phyloP scores from a whole-genome alignment of 768 basidiomycete genomes.

The Postia placenta region DNA sequence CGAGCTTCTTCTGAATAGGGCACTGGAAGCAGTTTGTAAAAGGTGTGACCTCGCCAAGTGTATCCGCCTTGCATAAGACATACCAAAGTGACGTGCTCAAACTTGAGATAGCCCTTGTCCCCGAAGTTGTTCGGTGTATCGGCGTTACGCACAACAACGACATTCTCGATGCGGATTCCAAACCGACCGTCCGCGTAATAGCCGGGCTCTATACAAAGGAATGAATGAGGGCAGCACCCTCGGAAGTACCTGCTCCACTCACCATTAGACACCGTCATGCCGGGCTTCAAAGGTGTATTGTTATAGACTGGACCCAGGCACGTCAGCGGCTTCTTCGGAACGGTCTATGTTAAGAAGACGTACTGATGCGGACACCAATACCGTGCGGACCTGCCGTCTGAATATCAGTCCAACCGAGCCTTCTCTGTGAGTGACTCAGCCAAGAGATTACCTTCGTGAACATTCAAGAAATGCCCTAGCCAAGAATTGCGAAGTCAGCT shows the following conservation, averaged over 20 bases:
- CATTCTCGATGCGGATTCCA: slow-evolving; percentile 90
- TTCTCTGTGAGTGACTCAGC: neutral
- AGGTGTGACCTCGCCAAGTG: no score
- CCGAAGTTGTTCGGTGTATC: slow-evolving; percentile 75
- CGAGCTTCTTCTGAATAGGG: slow-evolving; percentile 82
- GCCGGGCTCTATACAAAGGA: slow-evolving; percentile 61
- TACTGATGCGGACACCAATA: slow-evolving; percentile 49
- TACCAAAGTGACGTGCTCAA: slow-evolving; percentile 88
- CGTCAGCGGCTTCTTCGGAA: neutral
- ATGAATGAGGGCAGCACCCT: neutral
- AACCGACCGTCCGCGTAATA: slow-evolving; percentile 88
- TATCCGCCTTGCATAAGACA: no score
- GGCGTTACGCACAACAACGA: slow-evolving; percentile 70
- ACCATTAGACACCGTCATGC: slow-evolving; percentile 90
- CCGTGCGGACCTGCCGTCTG: slow-evolving; percentile 49
- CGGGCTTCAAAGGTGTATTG: slow-evolving; percentile 62
- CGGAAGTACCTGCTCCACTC: slow-evolving; percentile 4
- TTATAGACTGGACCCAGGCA: slow-evolving; percentile 54
- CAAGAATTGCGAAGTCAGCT: neutral
- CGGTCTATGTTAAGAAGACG: neutral
- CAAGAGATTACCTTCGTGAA: slow-evolving; percentile 63
- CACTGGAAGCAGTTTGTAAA: slow-evolving; percentile 35
- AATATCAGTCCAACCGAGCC: neutral
- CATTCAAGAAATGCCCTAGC: slow-evolving; percentile 77
- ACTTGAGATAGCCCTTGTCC: slow-evolving; percentile 74